Evolutionary conservation across 2,329 filamentous ascomycete species (phyloP), one percentile per base, ranked within the genome.

Genomic region (Whalleya microplaca): DNA sequence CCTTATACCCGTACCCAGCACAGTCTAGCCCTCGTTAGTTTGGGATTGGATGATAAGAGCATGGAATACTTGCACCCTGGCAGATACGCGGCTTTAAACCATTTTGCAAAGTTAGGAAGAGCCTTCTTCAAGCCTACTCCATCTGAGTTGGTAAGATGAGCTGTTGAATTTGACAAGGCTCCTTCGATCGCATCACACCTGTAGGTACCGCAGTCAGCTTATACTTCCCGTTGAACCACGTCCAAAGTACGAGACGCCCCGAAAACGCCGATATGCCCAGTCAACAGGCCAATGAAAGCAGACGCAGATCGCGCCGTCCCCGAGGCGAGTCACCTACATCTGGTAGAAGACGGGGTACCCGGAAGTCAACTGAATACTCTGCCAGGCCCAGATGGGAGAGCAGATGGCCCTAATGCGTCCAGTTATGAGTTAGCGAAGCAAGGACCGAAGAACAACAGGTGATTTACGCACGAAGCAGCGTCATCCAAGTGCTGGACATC

Each of bases 71-170:
- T 63, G 81, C 80, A 75, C 21, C 74, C 78, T 0, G 80, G 81
- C 12, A 85, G 64, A 7, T 75, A 72, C 1, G 72, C 60, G 2
- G 72, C 67, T 43, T 74, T 82, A 65, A 77, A 78, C 78, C 80
- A 86, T n/a, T 71, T 74, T 14, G 83, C 81, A 56, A 82, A 85
- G 48, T 81, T 83, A 19, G 73, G 66, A 2, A 86, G 72, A 1
- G 83, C 82, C 53, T 78, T 78, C n/a, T 76, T 65, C 1, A 83
- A 70, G 19, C 82, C 83, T n/a, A 85, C 80, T 7, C 82, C 83
- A 0, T 74, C 68, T 1, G 71, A 66, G 20, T 19, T n/a, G 19
- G 54, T 54, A 10, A 37, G 40, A n/a, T 42, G 20, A 21, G 65
- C 51, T 0, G 64, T 62, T 19, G 68, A 68, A 21, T 69, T 68